phyloP scores from a whole-genome alignment of 2,329 filamentous ascomycete genomes.

The Zopfia rhizophila region DNA sequence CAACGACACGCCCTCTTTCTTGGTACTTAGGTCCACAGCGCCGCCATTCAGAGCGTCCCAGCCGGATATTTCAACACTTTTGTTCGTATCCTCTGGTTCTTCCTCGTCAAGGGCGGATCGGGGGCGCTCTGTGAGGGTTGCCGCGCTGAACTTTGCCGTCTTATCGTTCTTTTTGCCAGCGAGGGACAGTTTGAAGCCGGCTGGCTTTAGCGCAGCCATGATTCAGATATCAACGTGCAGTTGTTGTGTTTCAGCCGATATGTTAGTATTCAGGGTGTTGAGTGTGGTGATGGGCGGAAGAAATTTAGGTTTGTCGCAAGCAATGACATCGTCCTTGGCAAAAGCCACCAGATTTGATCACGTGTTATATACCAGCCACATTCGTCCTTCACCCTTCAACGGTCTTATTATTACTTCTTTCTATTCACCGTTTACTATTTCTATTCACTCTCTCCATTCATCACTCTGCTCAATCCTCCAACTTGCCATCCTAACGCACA shows the following conservation, averaged over 20 bases:
- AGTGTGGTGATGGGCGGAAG: conserved; percentile 2
- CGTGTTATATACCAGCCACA: too few relatives aligned
- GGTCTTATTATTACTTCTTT: too few relatives aligned
- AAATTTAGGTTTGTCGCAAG: conserved; percentile 19
- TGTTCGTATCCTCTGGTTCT: conserved; percentile 38
- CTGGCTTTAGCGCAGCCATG: conserved; percentile 43
- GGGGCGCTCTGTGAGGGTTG: conserved; percentile 36
- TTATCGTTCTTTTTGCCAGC: conserved; percentile 40
- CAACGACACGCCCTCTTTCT: conserved; percentile 52
- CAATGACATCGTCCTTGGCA: conserved; percentile 38
- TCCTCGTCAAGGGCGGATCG: conserved; percentile 44
- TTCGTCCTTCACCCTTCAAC: too few relatives aligned
- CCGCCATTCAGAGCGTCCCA: conserved; percentile 64
- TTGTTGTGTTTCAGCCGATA: background rate
- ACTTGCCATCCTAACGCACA: too few relatives aligned
- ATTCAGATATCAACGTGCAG: conserved; percentile 8
- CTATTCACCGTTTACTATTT: too few relatives aligned
- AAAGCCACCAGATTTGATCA: conserved; percentile 6
- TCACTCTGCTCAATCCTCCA: too few relatives aligned
- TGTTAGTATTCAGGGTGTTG: background rate
- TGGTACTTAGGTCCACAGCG: conserved; percentile 53
- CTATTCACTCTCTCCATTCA: too few relatives aligned
- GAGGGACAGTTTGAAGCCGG: conserved; percentile 51
- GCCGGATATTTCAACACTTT: conserved; percentile 59
- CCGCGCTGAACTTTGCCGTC: conserved; percentile 23